Percentiles rank a stretch among this genome's conserved stretches.
phyloP scores from a whole-genome alignment of 2,329 filamentous ascomycete species.

The Ascochyta fabae region DNA sequence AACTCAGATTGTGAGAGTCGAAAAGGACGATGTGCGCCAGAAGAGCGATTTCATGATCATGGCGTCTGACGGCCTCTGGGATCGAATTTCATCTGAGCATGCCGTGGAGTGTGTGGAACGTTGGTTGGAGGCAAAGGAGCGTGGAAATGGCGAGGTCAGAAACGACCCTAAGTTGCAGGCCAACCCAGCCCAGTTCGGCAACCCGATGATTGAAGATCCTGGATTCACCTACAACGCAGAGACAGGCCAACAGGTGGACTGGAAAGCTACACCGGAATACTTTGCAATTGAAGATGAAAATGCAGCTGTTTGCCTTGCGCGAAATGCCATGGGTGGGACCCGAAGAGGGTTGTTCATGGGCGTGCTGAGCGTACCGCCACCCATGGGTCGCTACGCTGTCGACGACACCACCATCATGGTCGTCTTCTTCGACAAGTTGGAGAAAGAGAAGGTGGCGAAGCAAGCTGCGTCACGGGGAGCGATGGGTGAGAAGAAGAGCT shows the following conservation, averaged over 20 bases:
- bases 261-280: conserved; percentile 51
- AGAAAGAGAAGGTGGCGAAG: conserved; percentile 1
- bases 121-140: conserved; percentile 58
- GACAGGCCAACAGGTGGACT: conserved; percentile 48
- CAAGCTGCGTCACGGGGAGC: neutral
- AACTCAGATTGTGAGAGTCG: conserved; percentile 56
- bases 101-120: conserved; percentile 63
- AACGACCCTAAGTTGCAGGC: conserved; percentile 23
- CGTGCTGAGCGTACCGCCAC: conserved; percentile 42
- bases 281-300: conserved; percentile 61
- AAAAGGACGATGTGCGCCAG: conserved; percentile 29
- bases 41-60: conserved; percentile 66
- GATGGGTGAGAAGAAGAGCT: conserved; percentile 12
- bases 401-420: conserved; percentile 63
- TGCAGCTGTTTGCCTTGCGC: conserved; percentile 58
- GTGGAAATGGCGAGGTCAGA: conserved; percentile 26
- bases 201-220: conserved; percentile 31
- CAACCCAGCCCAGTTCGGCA: conserved; percentile 17
- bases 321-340: conserved; percentile 61
- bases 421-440: conserved; percentile 57
- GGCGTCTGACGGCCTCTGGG: conserved; percentile 72
- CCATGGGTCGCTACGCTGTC: conserved; percentile 50
- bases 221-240: conserved; percentile 44
- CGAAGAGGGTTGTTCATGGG: conserved; percentile 50
- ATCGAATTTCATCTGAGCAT: conserved; percentile 63